Percentiles rank a stretch among this genome's conserved stretches.
Conservation (phyloP, 2,329 filamentous ascomycete species). For the Cadophora sp. region DNA sequence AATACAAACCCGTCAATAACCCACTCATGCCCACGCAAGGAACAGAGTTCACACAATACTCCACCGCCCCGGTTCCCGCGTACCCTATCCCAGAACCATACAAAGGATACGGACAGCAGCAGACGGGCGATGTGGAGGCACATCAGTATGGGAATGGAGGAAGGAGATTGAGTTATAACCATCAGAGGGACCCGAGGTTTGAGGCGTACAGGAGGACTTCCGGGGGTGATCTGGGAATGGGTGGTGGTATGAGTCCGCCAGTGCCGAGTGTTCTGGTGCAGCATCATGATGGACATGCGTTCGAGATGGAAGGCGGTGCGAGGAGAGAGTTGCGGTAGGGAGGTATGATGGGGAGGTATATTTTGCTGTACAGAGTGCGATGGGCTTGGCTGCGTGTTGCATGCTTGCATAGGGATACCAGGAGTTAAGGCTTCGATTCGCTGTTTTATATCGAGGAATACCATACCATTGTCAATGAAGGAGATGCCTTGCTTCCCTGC, state of each 20-base stretch:
- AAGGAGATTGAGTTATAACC: constrained; percentile 34
- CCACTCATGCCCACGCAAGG: constrained; percentile 13
- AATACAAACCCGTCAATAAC: constrained; percentile 25
- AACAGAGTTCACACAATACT: constrained; percentile 11
- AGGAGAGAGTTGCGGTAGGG: constrained; percentile 13
- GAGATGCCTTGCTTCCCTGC: not conserved
- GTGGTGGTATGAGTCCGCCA: constrained; percentile 3
- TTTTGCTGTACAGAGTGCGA: not conserved
- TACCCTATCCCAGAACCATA: constrained; percentile 18
- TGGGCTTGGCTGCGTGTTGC: not conserved
- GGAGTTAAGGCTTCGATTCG: constrained; percentile 6
- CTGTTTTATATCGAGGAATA: not conserved
- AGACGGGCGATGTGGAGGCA: constrained; percentile 15
- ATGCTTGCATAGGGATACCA: constrained; percentile 4
- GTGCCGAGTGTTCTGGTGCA: constrained; percentile 35
- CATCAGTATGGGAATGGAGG: not conserved
- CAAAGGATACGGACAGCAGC: constrained; percentile 16
- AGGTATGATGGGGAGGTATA: not conserved
- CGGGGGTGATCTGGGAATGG: constrained; percentile 11
- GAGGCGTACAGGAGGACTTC: constrained; percentile 31
- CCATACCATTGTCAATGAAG: not conserved
- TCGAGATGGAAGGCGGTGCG: constrained; percentile 32
- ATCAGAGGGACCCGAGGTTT: constrained; percentile 34
- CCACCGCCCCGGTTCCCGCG: constrained; percentile 9
- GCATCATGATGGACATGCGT: constrained; percentile 34